phyloP scores from a whole-genome alignment of 768 basidiomycete species.

The Leucogyrophana mollusca region DNA sequence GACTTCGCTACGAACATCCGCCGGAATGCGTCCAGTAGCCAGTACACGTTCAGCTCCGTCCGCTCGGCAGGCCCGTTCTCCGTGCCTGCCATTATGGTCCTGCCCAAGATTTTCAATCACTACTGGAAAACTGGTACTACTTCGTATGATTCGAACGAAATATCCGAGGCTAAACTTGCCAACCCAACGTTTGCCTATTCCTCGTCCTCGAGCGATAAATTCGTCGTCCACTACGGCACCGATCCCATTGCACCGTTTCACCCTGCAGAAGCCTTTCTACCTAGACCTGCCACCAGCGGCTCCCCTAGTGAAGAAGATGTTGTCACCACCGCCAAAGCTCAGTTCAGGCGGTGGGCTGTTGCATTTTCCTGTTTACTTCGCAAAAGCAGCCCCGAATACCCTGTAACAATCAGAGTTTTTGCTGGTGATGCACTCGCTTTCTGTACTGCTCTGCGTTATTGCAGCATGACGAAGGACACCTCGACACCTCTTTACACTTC shows the following conservation, averaged over 20 bases:
- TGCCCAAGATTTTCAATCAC: constrained; percentile 14
- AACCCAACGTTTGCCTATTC: constrained; percentile 51
- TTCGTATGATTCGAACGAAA: constrained; percentile 13
- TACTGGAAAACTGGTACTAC: constrained; percentile 46
- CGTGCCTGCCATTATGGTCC: not conserved
- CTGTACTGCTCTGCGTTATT: constrained; percentile 6
- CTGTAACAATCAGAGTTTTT: constrained; percentile 9
- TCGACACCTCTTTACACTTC: not conserved
- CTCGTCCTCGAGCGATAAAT: constrained; percentile 32
- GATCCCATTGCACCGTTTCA: constrained; percentile 44
- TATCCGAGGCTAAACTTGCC: constrained; percentile 23
- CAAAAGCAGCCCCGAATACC: no score
- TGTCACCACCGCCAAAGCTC: constrained; percentile 25
- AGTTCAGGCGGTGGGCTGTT: constrained; percentile 34
- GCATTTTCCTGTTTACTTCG: constrained; percentile 17
- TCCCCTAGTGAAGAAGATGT: constrained; percentile 19
- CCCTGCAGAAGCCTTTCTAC: constrained; percentile 26
- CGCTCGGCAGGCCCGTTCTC: not conserved
- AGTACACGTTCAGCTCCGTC: no score
- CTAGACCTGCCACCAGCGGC: constrained; percentile 15
- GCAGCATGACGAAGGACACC: not conserved
- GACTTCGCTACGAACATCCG: not conserved
- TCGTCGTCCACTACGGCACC: constrained; percentile 43
- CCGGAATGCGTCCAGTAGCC: no score
- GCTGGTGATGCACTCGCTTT: constrained; percentile 14